Evolutionary conservation across 2,329 filamentous ascomycete genomes (phyloP).

Genomic region (Neonectria hederae): DNA sequence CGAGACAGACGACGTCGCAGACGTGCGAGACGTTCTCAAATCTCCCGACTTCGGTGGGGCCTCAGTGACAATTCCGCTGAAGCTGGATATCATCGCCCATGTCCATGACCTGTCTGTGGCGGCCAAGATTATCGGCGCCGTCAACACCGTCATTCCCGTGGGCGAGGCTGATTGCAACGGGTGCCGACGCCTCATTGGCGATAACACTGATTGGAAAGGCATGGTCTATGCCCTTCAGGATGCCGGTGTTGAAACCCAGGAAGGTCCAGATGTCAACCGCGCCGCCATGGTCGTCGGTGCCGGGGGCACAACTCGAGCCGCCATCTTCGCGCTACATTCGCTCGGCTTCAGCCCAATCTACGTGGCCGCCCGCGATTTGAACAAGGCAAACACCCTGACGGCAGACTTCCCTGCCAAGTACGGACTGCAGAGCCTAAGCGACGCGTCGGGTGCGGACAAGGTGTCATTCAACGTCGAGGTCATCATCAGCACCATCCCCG

Average conservation of each 20-base stretch:
- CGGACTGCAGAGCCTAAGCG: slow-evolving; percentile 70
- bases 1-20: slow-evolving; percentile 74
- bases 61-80: slow-evolving; percentile 95
- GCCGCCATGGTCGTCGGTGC: slow-evolving; percentile 87
- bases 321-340: slow-evolving; percentile 85
- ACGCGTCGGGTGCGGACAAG: slow-evolving; percentile 58
- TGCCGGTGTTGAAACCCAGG: slow-evolving; percentile 64
- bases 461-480: slow-evolving; percentile 66
- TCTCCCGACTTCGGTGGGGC: slow-evolving; percentile 85
- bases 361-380: slow-evolving; percentile 78
- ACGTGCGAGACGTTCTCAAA: slow-evolving; percentile 73
- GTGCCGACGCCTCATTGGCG: slow-evolving; percentile 72
- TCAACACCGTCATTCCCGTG: slow-evolving; percentile 88
- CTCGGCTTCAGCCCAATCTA: slow-evolving; percentile 90
- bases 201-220: slow-evolving; percentile 96
- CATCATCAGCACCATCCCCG: slow-evolving; percentile 90
- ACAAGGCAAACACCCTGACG: slow-evolving; percentile 74
- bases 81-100: slow-evolving; percentile 84
- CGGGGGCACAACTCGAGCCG: slow-evolving; percentile 90
- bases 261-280: slow-evolving; percentile 63
- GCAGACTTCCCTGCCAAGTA: slow-evolving; percentile 78
- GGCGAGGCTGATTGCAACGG: slow-evolving; percentile 48
- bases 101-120: slow-evolving; percentile 84
- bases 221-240: slow-evolving; percentile 83
- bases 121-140: slow-evolving; percentile 84